A percentile compares a stretch with the other conserved stretches of the same genome.
Evolutionary conservation across 257 asterid genomes (phyloP).

Genomic region (Orobanche coerulescens): DNA sequence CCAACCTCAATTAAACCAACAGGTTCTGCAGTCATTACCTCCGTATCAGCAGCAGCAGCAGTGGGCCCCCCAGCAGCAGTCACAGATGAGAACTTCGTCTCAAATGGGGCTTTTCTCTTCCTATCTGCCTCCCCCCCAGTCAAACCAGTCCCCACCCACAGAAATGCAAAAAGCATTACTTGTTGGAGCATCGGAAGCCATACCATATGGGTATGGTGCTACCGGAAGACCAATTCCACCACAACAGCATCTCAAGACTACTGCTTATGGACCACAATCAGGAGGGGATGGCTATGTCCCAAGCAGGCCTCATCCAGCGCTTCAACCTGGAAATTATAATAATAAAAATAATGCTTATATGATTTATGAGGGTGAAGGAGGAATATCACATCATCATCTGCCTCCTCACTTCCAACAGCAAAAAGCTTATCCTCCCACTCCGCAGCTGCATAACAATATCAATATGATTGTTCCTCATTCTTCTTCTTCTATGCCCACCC

Average conservation of each 20-base stretch:
- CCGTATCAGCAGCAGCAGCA: conserved; percentile 72
- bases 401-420: conserved; percentile 57
- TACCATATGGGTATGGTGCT: conserved; percentile 51
- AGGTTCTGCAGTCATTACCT: conserved; percentile 35
- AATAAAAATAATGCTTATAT: conserved; percentile 44
- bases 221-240: conserved; percentile 57
- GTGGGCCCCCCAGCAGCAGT: conserved; percentile 70
- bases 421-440: conserved; percentile 54
- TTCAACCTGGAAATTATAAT: conserved; percentile 44
- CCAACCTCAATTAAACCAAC: conserved; percentile 52
- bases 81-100: conserved; percentile 58
- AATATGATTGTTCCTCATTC: conserved; percentile 38
- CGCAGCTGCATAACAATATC: conserved; percentile 30
- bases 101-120: conserved; percentile 50
- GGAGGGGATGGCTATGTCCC: conserved; percentile 59
- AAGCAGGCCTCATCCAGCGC: conserved; percentile 56
- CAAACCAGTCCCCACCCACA: no score
- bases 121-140: conserved; percentile 55
- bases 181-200: conserved; percentile 45
- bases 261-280: conserved; percentile 43
- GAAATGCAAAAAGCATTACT: conserved; percentile 57
- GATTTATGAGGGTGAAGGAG: conserved; percentile 65
- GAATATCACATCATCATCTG: conserved; percentile 47
- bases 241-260: conserved; percentile 41
- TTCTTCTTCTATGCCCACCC: conserved; percentile 35